These are phyloP conservation scores for Phylloporus sp. DNA, from an alignment of 768 basidiomycete genomes.

Conservation along the genomic window DNA sequence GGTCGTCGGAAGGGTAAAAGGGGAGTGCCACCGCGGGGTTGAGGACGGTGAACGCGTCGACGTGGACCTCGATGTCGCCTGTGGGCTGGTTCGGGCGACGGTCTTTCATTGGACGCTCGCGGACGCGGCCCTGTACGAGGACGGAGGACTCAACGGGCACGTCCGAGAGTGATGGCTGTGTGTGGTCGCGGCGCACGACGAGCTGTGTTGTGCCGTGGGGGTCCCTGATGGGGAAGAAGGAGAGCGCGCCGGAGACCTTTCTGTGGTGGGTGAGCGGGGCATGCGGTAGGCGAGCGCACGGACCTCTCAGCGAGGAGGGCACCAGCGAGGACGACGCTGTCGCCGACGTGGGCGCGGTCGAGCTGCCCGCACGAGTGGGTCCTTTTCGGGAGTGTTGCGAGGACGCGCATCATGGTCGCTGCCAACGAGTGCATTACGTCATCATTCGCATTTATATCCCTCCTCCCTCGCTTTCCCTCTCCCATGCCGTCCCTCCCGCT, in stretches of 20 bases:
- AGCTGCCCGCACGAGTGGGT: conserved; percentile 68
- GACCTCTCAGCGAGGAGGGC: conserved; percentile 83
- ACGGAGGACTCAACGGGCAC: conserved; percentile 79
- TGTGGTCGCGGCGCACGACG: conserved; percentile 49
- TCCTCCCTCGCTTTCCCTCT: neutral
- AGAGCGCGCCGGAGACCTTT: conserved; percentile 61
- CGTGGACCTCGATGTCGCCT: conserved; percentile 78
- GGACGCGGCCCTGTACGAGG: conserved; percentile 70
- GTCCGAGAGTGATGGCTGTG: conserved; percentile 43
- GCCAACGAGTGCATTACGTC: conserved; percentile 12
- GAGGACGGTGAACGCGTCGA: conserved; percentile 66
- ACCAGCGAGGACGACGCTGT: conserved; percentile 68
- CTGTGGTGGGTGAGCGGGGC: conserved; percentile 47
- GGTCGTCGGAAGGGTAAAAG: conserved; percentile 78
- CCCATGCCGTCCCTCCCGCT: conserved; percentile 43
- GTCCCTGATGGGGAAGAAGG: conserved; percentile 87
- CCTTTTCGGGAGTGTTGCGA: conserved; percentile 55
- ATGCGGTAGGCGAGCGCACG: conserved; percentile 25
- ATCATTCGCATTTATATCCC: neutral
- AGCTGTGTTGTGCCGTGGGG: conserved; percentile 76
- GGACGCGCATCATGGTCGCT: conserved; percentile 1
- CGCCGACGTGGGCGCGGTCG: conserved; percentile 47
- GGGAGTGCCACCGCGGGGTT: conserved; percentile 79
- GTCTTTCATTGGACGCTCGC: conserved; percentile 57
- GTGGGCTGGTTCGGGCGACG: conserved; percentile 54